Conservation (phyloP, 208 protist genomes). For the Leishmania gerbilli region DNA sequence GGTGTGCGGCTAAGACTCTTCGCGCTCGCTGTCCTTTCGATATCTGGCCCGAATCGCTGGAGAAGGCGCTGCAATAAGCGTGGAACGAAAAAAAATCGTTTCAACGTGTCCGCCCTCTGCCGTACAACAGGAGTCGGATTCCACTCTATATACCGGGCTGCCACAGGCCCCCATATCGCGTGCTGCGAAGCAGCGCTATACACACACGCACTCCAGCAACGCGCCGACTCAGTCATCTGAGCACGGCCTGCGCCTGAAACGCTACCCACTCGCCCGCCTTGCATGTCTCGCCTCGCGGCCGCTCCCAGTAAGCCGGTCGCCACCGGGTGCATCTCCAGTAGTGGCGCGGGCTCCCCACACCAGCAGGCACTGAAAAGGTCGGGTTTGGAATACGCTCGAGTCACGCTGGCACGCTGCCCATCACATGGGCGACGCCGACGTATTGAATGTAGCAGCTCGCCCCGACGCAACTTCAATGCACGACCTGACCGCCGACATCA, state of each 20-base stretch:
- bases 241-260: neutral
- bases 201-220: neutral
- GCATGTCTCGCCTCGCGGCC: neutral
- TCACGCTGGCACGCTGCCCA: neutral
- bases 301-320: neutral
- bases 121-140: no score
- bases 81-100: neutral
- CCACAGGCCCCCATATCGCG: neutral
- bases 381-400: neutral
- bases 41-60: neutral
- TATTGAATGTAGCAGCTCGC: neutral
- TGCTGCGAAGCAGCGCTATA: neutral
- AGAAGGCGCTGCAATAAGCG: neutral
- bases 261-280: neutral
- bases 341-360: neutral
- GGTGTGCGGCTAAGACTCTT: neutral
- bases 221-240: neutral
- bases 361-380: neutral
- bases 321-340: neutral
- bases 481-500: neutral
- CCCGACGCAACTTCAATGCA: neutral
- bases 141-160: no score
- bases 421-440: neutral
- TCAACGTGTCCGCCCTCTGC: no score
- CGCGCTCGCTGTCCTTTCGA: neutral